Evolutionary conservation across 2,329 filamentous ascomycete genomes (phyloP).

Genomic region (Penicillium corylophilum): DNA sequence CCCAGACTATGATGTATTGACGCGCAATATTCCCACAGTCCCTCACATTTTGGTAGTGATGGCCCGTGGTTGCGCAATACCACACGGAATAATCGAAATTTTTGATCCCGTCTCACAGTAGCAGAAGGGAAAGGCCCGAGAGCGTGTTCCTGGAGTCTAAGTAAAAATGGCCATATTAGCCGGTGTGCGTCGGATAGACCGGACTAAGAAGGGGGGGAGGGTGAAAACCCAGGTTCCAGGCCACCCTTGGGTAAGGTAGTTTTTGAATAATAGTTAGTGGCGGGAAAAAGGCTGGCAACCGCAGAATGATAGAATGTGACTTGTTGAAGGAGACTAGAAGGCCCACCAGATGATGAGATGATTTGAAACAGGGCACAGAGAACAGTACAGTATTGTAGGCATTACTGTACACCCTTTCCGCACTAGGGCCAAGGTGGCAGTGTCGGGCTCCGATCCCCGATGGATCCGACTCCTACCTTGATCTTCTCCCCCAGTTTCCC

Average conservation of each 20-base stretch:
- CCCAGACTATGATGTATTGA: not conserved
- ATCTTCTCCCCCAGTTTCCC: not conserved
- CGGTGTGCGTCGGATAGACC: not conserved
- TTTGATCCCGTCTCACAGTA: too few species aligned
- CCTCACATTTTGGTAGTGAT: not conserved
- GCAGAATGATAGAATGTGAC: not conserved
- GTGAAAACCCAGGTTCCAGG: not conserved
- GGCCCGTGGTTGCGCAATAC: not conserved
- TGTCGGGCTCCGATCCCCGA: not conserved
- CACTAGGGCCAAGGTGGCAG: not conserved
- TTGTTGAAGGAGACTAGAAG: not conserved
- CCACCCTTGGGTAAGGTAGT: not conserved
- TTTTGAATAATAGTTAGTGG: not conserved
- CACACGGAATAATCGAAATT: not conserved
- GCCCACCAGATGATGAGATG: not conserved
- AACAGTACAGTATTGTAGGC: too few species aligned
- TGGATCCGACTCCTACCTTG: conserved; percentile 3
- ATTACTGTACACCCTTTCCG: too few species aligned
- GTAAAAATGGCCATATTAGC: not conserved
- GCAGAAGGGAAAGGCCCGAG: not conserved
- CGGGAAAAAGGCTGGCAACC: too few species aligned
- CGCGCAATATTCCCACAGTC: not conserved
- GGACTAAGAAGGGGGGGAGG: not conserved
- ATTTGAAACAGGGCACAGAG: not conserved
- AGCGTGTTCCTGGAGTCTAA: not conserved